Base-by-base conservation (phyloP, 2,329 filamentous ascomycete species). In the Paracoccidioides brasiliensis region DNA sequence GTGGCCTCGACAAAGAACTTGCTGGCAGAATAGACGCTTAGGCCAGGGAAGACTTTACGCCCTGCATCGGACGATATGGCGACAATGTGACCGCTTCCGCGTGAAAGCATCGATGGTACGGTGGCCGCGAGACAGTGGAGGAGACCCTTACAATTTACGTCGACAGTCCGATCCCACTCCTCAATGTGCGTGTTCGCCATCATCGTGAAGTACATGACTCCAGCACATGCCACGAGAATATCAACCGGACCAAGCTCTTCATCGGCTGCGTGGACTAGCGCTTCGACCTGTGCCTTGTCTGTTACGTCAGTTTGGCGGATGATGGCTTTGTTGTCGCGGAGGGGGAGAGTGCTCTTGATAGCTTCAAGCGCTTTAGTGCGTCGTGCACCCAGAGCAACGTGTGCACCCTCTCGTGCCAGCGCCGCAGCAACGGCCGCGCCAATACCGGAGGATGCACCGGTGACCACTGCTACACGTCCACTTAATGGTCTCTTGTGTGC, bases 191-290 rank as follows among this genome's bases (percentile, higher is more conserved):
- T 78, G 66, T 90, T 90, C 56, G 83, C 81, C 87, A 91, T 90
- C 82, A 90, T 83, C 55, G 87, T 90, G 71, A 83, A 91, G 73
- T 91, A 91, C 87, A 91, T 91, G 66, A 91, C 87, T 40, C 87
- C 87, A 0, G 87, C 88, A 64, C 86, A 88, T 43, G 82, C 82
- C 52, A 91, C 81, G n/a, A 91, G 78, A 53, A 90, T 86, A 66
- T 91, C 87, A 46, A 90, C 76, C 0, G 83, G 80, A 0, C 86
- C 87, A 0, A 90, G 81, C 61, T 83, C 74, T 48, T 79, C 76
- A 32, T 74, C 74, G 0, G 85, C 76, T 0, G 78, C 74, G 3
- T 72, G 69, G 58, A 90, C 74, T 3, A 91, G 80, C 0, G 78
- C 76, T 62, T 86, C 80, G 4, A 90, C 85, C 62, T 90, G 78